These are phyloP conservation scores for Adenanthera pavonina DNA, from an alignment of 306 rosid species.

Conservation along the genomic window DNA sequence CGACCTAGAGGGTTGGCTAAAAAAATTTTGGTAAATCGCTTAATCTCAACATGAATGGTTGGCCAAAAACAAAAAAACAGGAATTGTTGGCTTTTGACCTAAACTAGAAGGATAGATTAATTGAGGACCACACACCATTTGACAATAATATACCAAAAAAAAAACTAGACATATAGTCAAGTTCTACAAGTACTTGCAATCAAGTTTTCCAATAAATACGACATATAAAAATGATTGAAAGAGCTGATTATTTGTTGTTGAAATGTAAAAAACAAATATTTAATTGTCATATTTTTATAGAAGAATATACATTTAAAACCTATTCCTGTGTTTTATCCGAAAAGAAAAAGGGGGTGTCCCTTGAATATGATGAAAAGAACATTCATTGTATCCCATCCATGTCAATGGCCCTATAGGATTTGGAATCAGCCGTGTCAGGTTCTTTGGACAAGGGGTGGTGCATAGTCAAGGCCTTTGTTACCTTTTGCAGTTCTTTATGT, in stretches of 20 bases:
- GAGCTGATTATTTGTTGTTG: neutral
- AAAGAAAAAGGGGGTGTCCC: neutral
- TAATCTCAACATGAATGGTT: neutral
- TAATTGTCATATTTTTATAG: neutral
- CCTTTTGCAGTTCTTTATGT: conserved; percentile 3
- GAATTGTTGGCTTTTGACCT: neutral
- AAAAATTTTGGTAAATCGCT: neutral
- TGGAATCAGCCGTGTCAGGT: conserved; percentile 4
- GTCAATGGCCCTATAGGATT: neutral
- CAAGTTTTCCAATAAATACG: neutral
- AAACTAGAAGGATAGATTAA: neutral
- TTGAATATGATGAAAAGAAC: neutral
- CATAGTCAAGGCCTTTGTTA: neutral
- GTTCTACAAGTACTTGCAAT: neutral
- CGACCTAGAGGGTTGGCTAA: neutral
- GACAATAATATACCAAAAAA: neutral
- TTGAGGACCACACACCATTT: neutral
- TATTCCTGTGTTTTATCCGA: neutral
- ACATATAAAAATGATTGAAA: neutral
- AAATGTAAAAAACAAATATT: neutral
- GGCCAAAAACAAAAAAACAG: no score
- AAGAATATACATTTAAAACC: neutral
- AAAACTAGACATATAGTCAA: neutral
- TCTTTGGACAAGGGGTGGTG: conserved; percentile 1
- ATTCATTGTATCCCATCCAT: conserved; percentile 17